A percentile compares a stretch with the other conserved stretches of the same genome.
Evolutionary conservation across 192 early-diverging fungal species (phyloP).

Genomic region (Linderina pennispora): DNA sequence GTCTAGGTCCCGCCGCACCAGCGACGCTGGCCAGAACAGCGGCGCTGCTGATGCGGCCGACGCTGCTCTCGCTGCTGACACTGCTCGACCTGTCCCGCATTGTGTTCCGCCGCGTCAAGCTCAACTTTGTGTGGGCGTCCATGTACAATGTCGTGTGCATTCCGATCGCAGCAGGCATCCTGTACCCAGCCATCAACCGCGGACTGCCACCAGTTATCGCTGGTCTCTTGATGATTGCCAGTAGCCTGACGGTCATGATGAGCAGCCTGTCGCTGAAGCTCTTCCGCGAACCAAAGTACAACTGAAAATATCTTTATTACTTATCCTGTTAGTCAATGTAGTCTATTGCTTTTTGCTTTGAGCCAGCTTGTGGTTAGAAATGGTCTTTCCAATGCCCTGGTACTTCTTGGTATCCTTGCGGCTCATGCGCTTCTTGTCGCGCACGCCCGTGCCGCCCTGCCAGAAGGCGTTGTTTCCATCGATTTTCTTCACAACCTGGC

Average conservation of each 20-base stretch:
- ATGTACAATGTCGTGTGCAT: constrained; percentile 83
- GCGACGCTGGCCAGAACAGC: constrained; percentile 76
- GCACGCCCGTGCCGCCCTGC: constrained; percentile 86
- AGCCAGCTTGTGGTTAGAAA: constrained; percentile 30
- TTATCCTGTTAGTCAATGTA: background rate
- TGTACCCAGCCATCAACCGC: constrained; percentile 57
- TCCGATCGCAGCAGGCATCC: constrained; percentile 83
- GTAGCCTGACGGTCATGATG: constrained; percentile 76
- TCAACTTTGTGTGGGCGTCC: constrained; percentile 90
- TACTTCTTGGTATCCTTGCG: constrained; percentile 66
- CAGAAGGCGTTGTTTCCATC: constrained; percentile 66
- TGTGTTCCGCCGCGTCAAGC: constrained; percentile 68
- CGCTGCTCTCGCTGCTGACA: constrained; percentile 71
- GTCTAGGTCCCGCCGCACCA: constrained; percentile 69
- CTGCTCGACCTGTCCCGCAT: constrained; percentile 71
- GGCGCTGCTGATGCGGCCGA: constrained; percentile 72
- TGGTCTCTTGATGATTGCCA: constrained; percentile 85
- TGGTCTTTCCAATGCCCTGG: constrained; percentile 55
- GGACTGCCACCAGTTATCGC: constrained; percentile 72
- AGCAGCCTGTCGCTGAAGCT: constrained; percentile 69
- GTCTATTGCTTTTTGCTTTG: background rate
- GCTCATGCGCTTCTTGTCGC: constrained; percentile 67
- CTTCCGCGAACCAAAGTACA: constrained; percentile 41
- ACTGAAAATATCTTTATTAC: background rate
- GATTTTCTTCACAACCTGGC: constrained; percentile 47